A percentile compares a stretch with the other conserved stretches of the same genome.
phyloP scores from a whole-genome alignment of 2,329 filamentous ascomycete genomes.

The Thielaviopsis punctulata region DNA sequence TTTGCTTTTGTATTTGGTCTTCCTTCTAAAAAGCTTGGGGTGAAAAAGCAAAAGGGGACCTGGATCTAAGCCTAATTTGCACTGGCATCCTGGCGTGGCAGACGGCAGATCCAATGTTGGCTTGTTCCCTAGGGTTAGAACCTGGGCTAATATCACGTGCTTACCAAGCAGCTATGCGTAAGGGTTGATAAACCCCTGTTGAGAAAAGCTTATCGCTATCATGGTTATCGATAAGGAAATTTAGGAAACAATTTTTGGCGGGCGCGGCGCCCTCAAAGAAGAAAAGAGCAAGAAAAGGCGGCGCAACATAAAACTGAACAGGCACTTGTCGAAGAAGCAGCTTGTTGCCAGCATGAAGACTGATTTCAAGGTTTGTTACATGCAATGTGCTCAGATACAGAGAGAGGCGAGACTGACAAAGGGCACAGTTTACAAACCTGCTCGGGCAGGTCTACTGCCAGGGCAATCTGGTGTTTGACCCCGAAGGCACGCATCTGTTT shows the following conservation, averaged over 20 bases:
- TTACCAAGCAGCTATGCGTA: not conserved
- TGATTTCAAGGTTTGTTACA: conserved; percentile 69
- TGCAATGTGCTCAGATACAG: not conserved
- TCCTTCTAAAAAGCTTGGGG: not conserved
- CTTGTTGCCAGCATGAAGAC: conserved; percentile 67
- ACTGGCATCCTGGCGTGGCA: too few relatives aligned
- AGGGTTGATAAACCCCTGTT: not conserved
- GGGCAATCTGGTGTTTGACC: conserved; percentile 91
- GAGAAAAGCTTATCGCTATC: not conserved
- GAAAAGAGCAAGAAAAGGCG: not conserved
- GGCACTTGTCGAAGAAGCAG: not conserved
- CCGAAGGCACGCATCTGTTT: conserved; percentile 86
- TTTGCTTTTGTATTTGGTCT: not conserved
- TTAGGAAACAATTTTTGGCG: not conserved
- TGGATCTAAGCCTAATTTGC: too few relatives aligned
- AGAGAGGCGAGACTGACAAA: not conserved
- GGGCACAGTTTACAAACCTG: conserved; percentile 85
- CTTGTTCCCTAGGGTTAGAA: not conserved
- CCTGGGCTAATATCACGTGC: not conserved
- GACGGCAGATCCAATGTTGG: not conserved
- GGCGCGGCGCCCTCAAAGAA: not conserved
- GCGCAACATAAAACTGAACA: too few relatives aligned
- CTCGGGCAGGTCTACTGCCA: conserved; percentile 96
- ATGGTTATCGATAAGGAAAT: conserved; percentile 12
- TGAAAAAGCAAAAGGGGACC: not conserved